A percentile compares a stretch with the other conserved stretches of the same genome.
phyloP scores from a whole-genome alignment of 1,139 yeast species.

The Taphrina confusa region DNA sequence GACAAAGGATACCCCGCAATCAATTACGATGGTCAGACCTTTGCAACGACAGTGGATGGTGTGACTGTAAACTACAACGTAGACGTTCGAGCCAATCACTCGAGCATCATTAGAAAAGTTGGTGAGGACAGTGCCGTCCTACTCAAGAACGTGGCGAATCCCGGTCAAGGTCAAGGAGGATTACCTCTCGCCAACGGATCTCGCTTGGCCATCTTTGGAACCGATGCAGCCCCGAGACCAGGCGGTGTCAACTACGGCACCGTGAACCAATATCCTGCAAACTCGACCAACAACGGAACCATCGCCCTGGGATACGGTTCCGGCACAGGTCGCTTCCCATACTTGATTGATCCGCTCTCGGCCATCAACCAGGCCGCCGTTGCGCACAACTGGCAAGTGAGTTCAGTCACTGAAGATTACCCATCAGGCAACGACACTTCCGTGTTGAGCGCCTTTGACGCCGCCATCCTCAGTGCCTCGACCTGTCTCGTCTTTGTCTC shows the following conservation, averaged over 20 bases:
- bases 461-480: conserved; percentile 56
- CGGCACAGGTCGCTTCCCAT: conserved; percentile 58
- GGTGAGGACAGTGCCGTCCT: conserved; percentile 59
- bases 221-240: conserved; percentile 44
- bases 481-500: conserved; percentile 53
- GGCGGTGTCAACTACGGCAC: conserved; percentile 50
- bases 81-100: conserved; percentile 53
- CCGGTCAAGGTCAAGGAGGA: conserved; percentile 48
- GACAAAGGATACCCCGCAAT: conserved; percentile 9
- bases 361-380: conserved; percentile 42
- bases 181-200: conserved; percentile 58
- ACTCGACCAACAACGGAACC: conserved; percentile 24
- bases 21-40: not conserved
- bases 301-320: conserved; percentile 49
- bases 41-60: not conserved
- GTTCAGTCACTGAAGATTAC: conserved; percentile 46
- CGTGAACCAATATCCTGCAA: conserved; percentile 43
- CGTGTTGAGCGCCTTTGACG: conserved; percentile 47
- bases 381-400: conserved; percentile 39
- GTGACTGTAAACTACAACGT: conserved; percentile 56
- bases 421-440: not conserved
- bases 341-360: conserved; percentile 56
- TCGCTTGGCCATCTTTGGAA: conserved; percentile 52
- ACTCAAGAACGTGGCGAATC: conserved; percentile 54
- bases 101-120: conserved; percentile 52